phyloP scores from a whole-genome alignment of 805 yeast species.

The Zygoascus ofunaensis region DNA sequence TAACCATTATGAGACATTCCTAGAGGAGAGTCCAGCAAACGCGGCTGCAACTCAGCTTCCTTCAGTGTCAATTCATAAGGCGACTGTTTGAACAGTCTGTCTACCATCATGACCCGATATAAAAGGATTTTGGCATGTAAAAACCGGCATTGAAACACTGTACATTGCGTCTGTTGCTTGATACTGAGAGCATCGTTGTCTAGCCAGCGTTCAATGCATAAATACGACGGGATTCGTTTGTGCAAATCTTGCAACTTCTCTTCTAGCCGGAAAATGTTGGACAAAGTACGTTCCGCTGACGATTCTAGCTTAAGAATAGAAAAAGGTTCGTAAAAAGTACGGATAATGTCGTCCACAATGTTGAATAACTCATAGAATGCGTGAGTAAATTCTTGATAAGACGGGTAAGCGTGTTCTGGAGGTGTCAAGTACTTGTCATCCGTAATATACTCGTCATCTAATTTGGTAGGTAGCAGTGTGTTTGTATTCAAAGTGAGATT shows the following conservation, averaged over 20 bases:
- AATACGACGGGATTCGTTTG: conserved; percentile 5
- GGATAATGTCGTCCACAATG: conserved; percentile 19
- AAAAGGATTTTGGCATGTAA: conserved; percentile 13
- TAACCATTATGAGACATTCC: conserved; percentile 3
- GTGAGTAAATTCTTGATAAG: conserved; percentile 10
- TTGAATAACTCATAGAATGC: conserved; percentile 20
- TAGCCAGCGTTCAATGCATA: conserved; percentile 4
- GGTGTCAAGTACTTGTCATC: conserved; percentile 10
- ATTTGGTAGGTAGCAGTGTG: conserved; percentile 12
- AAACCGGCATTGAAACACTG: conserved; percentile 6
- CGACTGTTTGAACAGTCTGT: conserved; percentile 6
- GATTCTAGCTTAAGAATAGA: conserved; percentile 19
- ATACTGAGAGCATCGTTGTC: background rate
- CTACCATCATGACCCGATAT: conserved; percentile 9
- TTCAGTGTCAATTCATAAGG: background rate
- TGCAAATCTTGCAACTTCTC: conserved; percentile 1
- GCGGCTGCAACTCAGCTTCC: background rate
- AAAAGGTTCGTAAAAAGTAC: conserved; percentile 10
- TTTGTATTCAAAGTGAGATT: conserved; percentile 13
- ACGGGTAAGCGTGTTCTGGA: conserved; percentile 9
- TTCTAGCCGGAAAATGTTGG: conserved; percentile 8
- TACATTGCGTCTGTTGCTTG: background rate
- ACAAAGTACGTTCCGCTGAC: conserved; percentile 13
- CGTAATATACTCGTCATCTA: conserved; percentile 19
- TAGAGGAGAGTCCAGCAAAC: background rate